Base-by-base conservation (phyloP, 2,329 filamentous ascomycete species). In the Seiridium cupressi region DNA sequence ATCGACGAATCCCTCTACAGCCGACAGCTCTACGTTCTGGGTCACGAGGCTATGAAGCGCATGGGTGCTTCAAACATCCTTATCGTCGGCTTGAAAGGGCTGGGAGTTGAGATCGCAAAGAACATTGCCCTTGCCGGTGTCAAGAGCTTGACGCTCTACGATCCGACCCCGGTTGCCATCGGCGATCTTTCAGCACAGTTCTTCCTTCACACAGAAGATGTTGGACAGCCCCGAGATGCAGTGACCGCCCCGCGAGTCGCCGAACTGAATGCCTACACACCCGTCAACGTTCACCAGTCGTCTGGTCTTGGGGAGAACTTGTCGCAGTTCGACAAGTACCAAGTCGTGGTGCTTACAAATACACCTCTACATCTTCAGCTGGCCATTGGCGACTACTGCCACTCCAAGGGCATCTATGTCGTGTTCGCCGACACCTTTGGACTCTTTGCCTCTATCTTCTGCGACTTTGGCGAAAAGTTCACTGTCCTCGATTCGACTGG, bases 31-130 rank as follows among this genome's bases (percentile, higher is more conserved):
- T 90, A 90, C 72, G 88, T 89, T 62, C 75, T 89, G 56, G 87
- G 87, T 64, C 87, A 89, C 70, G 87, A 89, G 76, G 95, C 95
- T 66, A 99, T 99, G 95, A 98, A 96, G 84, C 93, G 95, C 71
- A 99, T 99, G 95, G 87, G 93, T 71, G 91, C 93, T 63, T 98
- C 95, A 59, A 96, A 98, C 73, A 86, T 99, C 62, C 90, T 99
- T 57, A 84, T 99, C 60, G 90, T 94, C 63, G 95, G 95, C 65
- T 81, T 98, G 67, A 94, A 95, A 76, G 95, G 95, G 56, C 85
- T 99, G 46, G 95, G 95, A 80, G 94, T 97, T 59, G 95, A 99
- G 79, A 95, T 99, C 69, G 94, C 95, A 72, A 99, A 99, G 85
- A 99, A 99, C 72, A 92, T 99, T 71, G 95, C 95, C 62, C 89